Evolutionary conservation across 1,139 yeast genomes (phyloP).

Genomic region (Candida smagusa): DNA sequence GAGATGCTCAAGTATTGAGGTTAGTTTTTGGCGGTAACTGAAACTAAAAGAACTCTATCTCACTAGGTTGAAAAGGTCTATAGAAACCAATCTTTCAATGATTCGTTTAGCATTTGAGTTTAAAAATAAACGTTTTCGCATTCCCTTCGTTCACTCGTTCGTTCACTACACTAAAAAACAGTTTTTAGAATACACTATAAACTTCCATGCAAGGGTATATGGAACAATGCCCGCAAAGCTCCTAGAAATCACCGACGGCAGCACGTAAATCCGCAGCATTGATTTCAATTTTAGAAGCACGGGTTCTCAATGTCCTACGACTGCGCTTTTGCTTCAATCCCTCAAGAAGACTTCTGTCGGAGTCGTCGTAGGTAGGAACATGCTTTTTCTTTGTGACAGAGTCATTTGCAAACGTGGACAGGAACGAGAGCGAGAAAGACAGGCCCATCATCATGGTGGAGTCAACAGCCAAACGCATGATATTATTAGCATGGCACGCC

Average conservation of each 20-base stretch:
- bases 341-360: constrained; percentile 30
- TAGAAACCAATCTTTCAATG: no score
- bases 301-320: constrained; percentile 14
- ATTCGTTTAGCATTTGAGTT: no score
- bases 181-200: no score
- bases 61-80: no score
- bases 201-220: no score
- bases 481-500: constrained; percentile 49
- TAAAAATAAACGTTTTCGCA: no score
- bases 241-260: constrained; percentile 19
- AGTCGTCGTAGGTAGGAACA: constrained; percentile 26
- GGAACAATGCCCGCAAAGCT: no score
- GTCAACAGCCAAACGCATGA: constrained; percentile 49
- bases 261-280: constrained; percentile 37
- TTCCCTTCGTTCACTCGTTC: no score
- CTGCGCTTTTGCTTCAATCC: constrained; percentile 22
- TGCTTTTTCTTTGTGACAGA: constrained; percentile 22
- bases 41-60: no score
- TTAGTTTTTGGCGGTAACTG: no score
- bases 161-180: no score
- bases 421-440: constrained; percentile 33
- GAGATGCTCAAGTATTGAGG: constrained; percentile 17
- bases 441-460: constrained; percentile 44
- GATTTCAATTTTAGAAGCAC: constrained; percentile 29
- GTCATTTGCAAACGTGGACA: constrained; percentile 34